These are phyloP conservation scores for Candida jianshihensis DNA, from an alignment of 805 yeast species.

Conservation along the genomic window DNA sequence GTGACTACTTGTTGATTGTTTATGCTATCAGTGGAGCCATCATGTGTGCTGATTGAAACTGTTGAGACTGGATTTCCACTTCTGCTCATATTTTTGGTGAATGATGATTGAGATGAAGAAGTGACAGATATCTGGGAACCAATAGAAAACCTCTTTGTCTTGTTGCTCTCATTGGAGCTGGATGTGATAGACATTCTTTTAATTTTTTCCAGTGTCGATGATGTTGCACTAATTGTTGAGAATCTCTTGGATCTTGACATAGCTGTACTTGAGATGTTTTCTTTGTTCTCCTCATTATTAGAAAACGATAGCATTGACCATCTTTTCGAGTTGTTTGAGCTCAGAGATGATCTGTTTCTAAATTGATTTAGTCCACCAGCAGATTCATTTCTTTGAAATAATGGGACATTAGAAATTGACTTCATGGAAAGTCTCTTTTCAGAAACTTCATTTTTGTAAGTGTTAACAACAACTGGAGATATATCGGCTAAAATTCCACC, in stretches of 20 bases:
- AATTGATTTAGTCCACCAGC: slow-evolving; percentile 12
- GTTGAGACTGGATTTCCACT: slow-evolving; percentile 19
- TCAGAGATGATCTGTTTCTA: slow-evolving; percentile 18
- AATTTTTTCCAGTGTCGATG: slow-evolving; percentile 6
- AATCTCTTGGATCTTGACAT: slow-evolving; percentile 4
- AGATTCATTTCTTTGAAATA: slow-evolving; percentile 18
- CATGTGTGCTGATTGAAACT: slow-evolving; percentile 16
- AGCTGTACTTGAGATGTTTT: slow-evolving; percentile 4
- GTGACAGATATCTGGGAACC: slow-evolving; percentile 11
- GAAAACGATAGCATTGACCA: slow-evolving; percentile 23
- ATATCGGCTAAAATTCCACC: slow-evolving; percentile 11
- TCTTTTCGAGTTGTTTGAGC: slow-evolving; percentile 20
- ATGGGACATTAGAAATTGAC: slow-evolving; percentile 5
- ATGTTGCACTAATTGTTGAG: slow-evolving; percentile 7
- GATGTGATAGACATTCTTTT: slow-evolving; percentile 21
- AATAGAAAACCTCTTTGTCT: slow-evolving; percentile 15
- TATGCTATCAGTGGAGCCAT: slow-evolving; percentile 6
- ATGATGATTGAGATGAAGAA: slow-evolving; percentile 14
- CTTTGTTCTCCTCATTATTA: slow-evolving; percentile 13
- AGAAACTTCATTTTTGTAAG: slow-evolving; percentile 9
- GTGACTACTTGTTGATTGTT: slow-evolving; percentile 10
- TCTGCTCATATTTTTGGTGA: slow-evolving; percentile 18
- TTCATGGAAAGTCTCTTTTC: slow-evolving; percentile 19
- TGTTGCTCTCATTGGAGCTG: slow-evolving; percentile 1
- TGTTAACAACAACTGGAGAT: slow-evolving; percentile 10